A percentile compares a stretch with the other conserved stretches of the same genome.
These are phyloP conservation scores for Schizophyllum amplum DNA, from an alignment of 1,284 basidiomycete species.

Conservation along the genomic window DNA sequence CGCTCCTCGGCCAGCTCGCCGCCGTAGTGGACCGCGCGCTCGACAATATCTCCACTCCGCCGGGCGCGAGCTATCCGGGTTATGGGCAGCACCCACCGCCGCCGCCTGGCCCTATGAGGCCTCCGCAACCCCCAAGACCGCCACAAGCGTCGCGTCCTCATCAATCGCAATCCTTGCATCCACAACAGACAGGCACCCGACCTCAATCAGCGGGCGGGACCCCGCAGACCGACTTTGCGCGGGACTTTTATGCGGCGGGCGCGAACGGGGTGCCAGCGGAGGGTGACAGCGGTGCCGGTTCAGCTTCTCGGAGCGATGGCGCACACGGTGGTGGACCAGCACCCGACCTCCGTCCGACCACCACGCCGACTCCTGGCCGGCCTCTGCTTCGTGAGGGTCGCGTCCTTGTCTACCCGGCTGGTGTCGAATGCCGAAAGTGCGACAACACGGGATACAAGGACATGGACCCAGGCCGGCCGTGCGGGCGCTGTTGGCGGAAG, in stretches of 20 bases:
- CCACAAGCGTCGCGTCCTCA: slow-evolving; percentile 5
- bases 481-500: slow-evolving; percentile 62
- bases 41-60: background rate
- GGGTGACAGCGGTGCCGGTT: no score
- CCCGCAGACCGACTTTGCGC: slow-evolving; percentile 35
- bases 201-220: background rate
- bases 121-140: slow-evolving; percentile 1
- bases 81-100: background rate
- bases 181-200: background rate
- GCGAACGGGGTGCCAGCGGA: slow-evolving; percentile 14
- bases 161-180: slow-evolving; percentile 8
- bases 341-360: slow-evolving; percentile 56
- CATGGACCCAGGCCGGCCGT: slow-evolving; percentile 56
- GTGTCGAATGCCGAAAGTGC: slow-evolving; percentile 59
- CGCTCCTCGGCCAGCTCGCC: background rate
- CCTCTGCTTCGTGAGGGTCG: slow-evolving; percentile 52
- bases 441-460: slow-evolving; percentile 66
- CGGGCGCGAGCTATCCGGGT: background rate
- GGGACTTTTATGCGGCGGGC: slow-evolving; percentile 47
- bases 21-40: slow-evolving; percentile 1
- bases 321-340: no score
- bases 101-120: slow-evolving; percentile 10
- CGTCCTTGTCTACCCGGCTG: slow-evolving; percentile 59
- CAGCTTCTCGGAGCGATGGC: no score
- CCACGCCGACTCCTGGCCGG: slow-evolving; percentile 51